phyloP scores from a whole-genome alignment of 305 asterid species.

The Plantago rigida region DNA sequence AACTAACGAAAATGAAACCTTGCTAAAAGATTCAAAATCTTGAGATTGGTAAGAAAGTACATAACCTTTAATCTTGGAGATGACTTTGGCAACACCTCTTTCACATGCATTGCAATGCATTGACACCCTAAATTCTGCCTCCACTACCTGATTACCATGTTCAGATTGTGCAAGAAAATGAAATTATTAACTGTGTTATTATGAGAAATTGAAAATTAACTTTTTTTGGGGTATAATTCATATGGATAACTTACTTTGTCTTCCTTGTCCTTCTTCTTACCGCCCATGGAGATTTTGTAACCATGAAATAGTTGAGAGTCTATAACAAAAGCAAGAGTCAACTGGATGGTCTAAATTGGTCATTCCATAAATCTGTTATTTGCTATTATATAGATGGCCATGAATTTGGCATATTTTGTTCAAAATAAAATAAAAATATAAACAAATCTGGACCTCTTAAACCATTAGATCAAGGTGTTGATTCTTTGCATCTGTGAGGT shows the following conservation, averaged over 20 bases:
- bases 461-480: not conserved
- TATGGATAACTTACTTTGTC: slow-evolving; percentile 27
- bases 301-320: slow-evolving; percentile 4
- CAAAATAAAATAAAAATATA: no score
- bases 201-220: not conserved
- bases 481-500: not conserved
- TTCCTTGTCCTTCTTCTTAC: slow-evolving; percentile 25
- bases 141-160: slow-evolving; percentile 36
- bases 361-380: not conserved
- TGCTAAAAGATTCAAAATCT: not conserved
- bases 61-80: slow-evolving; percentile 63
- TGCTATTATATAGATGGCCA: not conserved
- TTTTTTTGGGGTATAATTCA: not conserved
- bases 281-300: slow-evolving; percentile 25
- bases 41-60: not conserved
- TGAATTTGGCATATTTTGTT: not conserved
- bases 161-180: not conserved
- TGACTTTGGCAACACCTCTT: slow-evolving; percentile 54
- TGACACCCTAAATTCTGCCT: slow-evolving; percentile 45
- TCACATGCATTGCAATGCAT: slow-evolving; percentile 91
- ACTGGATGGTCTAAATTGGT: slow-evolving; percentile 1
- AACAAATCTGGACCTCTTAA: not conserved
- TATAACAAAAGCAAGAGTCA: slow-evolving; percentile 7
- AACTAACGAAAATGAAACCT: not conserved
- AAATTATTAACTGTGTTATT: not conserved